Conservation (phyloP, 768 basidiomycete species). For the Dacryopinax primogenitus region DNA sequence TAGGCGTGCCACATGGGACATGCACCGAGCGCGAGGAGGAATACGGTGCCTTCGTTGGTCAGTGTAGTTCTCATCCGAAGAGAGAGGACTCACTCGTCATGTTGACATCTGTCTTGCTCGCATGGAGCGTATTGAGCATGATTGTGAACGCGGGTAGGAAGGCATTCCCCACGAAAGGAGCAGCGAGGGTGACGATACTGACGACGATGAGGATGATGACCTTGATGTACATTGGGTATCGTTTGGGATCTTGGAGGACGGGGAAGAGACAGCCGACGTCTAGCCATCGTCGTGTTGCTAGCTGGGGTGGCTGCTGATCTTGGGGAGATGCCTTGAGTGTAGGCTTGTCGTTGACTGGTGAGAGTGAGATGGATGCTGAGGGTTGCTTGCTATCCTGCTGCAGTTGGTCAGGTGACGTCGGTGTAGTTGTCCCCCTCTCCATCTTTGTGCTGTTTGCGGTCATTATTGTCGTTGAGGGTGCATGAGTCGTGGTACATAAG, state of each 20-base stretch:
- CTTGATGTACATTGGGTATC: not conserved
- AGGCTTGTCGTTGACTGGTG: not conserved
- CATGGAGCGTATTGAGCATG: not conserved
- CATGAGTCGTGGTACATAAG: too few species aligned
- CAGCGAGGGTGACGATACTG: not conserved
- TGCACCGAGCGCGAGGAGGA: not conserved
- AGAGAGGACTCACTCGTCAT: not conserved
- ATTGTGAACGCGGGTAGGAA: conserved; percentile 7
- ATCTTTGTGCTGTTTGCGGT: too few species aligned
- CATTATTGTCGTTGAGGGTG: too few species aligned
- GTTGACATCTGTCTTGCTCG: conserved; percentile 7
- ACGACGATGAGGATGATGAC: not conserved
- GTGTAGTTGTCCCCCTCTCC: too few species aligned
- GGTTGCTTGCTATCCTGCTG: not conserved
- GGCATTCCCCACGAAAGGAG: not conserved
- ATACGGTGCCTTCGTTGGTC: not conserved
- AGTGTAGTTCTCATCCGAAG: not conserved
- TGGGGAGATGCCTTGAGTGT: not conserved
- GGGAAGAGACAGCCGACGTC: conserved; percentile 1
- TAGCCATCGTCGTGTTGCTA: not conserved
- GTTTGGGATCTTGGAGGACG: conserved; percentile 4
- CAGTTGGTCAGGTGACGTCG: too few species aligned
- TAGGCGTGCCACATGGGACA: conserved; percentile 5
- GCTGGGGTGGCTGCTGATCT: not conserved
- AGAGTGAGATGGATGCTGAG: not conserved